phyloP scores from a whole-genome alignment of 2,329 filamentous ascomycete species.

The Diplodia scrobiculata region DNA sequence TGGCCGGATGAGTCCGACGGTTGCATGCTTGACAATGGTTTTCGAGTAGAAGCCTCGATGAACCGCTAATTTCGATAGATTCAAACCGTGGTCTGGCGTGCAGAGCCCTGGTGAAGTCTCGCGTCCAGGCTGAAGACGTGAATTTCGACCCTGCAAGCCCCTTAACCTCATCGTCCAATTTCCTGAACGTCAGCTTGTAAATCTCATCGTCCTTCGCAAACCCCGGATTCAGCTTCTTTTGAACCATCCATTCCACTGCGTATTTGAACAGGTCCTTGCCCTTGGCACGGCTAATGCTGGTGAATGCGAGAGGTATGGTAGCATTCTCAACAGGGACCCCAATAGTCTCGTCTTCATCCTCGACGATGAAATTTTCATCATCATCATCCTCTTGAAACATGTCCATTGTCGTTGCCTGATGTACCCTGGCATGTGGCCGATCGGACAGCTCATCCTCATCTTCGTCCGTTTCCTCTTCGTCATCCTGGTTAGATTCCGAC shows the following conservation, averaged over 20 bases:
- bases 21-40: constrained; percentile 70
- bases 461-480: constrained; percentile 37
- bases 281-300: constrained; percentile 65
- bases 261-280: constrained; percentile 72
- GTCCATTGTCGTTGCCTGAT: constrained; percentile 40
- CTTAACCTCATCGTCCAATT: constrained; percentile 70
- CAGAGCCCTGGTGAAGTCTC: constrained; percentile 66
- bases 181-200: constrained; percentile 69
- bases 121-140: constrained; percentile 69
- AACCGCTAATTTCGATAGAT: constrained; percentile 48
- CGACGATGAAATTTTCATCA: constrained; percentile 65
- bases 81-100: constrained; percentile 66
- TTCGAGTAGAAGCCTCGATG: constrained; percentile 32
- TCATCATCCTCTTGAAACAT: constrained; percentile 59
- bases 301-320: constrained; percentile 70
- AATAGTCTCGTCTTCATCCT: constrained; percentile 59
- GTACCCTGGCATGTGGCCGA: constrained; percentile 22
- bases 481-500: constrained; percentile 32
- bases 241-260: constrained; percentile 78
- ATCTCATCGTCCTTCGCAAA: constrained; percentile 66
- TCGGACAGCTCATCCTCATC: constrained; percentile 14
- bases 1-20: constrained; percentile 67
- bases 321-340: constrained; percentile 58
- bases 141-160: constrained; percentile 71
- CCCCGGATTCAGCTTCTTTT: constrained; percentile 72